These are phyloP conservation scores for Fusarium sp. DNA, from an alignment of 2,329 filamentous ascomycete species.

Conservation along the genomic window DNA sequence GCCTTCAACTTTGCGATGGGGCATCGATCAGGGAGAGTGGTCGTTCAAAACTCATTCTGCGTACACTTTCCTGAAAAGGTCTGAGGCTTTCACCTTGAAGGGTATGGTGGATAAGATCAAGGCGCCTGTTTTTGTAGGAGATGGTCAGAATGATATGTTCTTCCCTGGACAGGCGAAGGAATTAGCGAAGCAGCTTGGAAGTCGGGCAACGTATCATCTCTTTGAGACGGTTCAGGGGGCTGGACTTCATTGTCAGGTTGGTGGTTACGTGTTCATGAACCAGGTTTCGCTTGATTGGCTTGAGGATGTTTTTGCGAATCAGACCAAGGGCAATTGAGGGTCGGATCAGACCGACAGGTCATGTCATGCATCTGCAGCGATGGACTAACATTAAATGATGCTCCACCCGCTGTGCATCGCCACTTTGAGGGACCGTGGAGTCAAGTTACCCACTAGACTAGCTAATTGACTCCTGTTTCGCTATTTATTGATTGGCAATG, in stretches of 20 bases:
- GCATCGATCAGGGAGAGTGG: constrained; percentile 14
- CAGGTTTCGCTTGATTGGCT: constrained; percentile 25
- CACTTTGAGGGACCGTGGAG: neutral
- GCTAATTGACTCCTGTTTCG: neutral
- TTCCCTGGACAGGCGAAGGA: constrained; percentile 12
- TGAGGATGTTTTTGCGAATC: constrained; percentile 13
- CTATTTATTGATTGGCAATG: neutral
- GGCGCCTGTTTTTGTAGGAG: constrained; percentile 38
- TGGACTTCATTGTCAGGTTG: constrained; percentile 14
- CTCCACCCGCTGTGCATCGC: neutral
- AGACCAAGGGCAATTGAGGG: neutral
- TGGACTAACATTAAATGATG: no score
- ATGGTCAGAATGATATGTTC: constrained; percentile 21
- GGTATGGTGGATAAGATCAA: constrained; percentile 32
- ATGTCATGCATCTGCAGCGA: no score
- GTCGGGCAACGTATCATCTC: neutral
- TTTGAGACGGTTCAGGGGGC: neutral
- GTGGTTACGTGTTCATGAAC: constrained; percentile 11
- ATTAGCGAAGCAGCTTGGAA: neutral
- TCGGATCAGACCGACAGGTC: neutral
- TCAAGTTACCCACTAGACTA: neutral
- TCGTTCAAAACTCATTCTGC: constrained; percentile 18
- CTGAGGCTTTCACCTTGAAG: constrained; percentile 26
- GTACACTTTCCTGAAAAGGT: neutral
- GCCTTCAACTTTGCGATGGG: constrained; percentile 4